Evolutionary conservation across 2,329 filamentous ascomycete species (phyloP).

Genomic region (Cladosporium sphaerospermum): DNA sequence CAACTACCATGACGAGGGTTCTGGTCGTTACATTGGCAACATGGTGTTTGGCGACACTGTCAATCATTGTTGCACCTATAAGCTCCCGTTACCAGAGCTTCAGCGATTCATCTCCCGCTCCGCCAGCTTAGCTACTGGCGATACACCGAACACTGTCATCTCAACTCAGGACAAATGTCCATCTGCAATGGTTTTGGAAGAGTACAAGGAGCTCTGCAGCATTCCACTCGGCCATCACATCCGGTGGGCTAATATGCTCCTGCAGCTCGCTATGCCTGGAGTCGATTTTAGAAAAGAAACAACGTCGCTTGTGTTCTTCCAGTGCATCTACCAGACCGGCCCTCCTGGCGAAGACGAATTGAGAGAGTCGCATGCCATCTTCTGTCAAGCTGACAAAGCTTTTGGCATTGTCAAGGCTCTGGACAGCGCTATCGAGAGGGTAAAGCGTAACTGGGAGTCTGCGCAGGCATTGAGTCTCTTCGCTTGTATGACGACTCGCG

Average conservation of each 20-base stretch:
- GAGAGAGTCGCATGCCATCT: constrained; percentile 44
- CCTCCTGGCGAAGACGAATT: constrained; percentile 36
- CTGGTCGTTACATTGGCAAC: not conserved
- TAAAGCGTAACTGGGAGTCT: constrained; percentile 27
- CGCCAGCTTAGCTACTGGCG: constrained; percentile 10
- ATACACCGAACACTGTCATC: constrained; percentile 27
- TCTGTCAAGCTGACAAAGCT: constrained; percentile 36
- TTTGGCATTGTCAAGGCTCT: constrained; percentile 9
- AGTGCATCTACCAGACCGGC: constrained; percentile 52
- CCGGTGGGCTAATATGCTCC: constrained; percentile 45
- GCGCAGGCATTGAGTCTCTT: constrained; percentile 19
- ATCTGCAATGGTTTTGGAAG: constrained; percentile 41
- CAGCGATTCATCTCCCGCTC: constrained; percentile 25
- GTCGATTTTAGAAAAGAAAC: constrained; percentile 56
- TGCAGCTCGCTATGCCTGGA: constrained; percentile 47
- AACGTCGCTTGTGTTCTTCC: constrained; percentile 44
- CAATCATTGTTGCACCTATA: constrained; percentile 28
- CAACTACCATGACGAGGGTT: constrained; percentile 41
- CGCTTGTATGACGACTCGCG: constrained; percentile 17
- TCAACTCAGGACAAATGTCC: constrained; percentile 48
- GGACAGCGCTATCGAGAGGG: constrained; percentile 12
- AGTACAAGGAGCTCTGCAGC: constrained; percentile 48
- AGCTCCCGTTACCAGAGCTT: constrained; percentile 35
- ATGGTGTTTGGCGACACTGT: constrained; percentile 10
- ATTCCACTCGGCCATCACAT: constrained; percentile 42